Evolutionary conservation across 495 filamentous ascomycete genomes (phyloP).

Genomic region (Neurospora tetraspora): DNA sequence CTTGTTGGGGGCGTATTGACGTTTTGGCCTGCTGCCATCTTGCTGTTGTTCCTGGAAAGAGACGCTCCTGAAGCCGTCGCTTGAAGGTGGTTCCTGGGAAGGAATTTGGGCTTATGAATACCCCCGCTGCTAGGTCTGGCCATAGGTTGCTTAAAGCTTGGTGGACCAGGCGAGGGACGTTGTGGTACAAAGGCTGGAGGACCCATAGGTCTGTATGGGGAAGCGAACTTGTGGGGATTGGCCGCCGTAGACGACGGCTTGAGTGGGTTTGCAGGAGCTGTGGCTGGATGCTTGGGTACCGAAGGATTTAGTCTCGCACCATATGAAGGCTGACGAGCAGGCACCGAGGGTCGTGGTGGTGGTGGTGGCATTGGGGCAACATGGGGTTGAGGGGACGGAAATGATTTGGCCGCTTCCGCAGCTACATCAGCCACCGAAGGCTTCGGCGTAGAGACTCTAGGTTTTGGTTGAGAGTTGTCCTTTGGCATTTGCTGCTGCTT

Average conservation of each 20-base stretch:
- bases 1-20: background rate
- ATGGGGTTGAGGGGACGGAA: background rate
- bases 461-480: background rate
- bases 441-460: background rate
- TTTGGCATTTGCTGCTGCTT: background rate
- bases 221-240: background rate
- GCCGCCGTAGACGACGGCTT: background rate
- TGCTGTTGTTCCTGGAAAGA: background rate
- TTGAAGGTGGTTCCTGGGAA: slow-evolving; percentile 2
- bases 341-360: background rate
- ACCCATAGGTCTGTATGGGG: background rate
- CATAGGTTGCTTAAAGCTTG: background rate
- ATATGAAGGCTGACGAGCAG: background rate
- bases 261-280: background rate
- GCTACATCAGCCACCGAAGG: background rate
- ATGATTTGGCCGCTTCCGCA: background rate
- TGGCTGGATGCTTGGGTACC: background rate
- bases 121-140: background rate
- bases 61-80: background rate
- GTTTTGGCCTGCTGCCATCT: background rate
- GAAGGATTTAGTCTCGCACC: background rate
- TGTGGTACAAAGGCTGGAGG: background rate
- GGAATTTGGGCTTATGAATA: background rate
- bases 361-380: background rate
- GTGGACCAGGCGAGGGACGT: background rate